Conservation (phyloP, 2,329 filamentous ascomycete species). For the Lachnum nothofagi region DNA sequence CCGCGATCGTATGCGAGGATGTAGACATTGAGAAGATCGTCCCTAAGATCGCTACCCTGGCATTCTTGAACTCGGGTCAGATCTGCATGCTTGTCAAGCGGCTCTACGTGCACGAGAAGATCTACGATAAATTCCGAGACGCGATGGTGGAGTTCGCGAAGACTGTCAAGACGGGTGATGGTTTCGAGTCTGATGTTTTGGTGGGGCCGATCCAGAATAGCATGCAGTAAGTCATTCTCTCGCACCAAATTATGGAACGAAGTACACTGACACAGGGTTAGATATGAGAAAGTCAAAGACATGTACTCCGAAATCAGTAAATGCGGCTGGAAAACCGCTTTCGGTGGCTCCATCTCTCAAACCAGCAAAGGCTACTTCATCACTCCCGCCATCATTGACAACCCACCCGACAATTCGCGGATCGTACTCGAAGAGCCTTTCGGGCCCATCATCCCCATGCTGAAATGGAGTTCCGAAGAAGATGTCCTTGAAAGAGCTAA, state of each 20-base stretch:
- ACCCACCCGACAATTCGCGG: conserved; percentile 49
- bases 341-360: conserved; percentile 35
- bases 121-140: conserved; percentile 52
- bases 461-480: conserved; percentile 56
- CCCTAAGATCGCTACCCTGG: conserved; percentile 40
- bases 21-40: conserved; percentile 45
- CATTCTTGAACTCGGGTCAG: conserved; percentile 49
- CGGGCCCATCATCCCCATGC: conserved; percentile 57
- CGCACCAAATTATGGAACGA: not conserved
- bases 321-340: conserved; percentile 46
- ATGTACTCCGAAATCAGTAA: conserved; percentile 51
- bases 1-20: conserved; percentile 48
- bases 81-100: conserved; percentile 54
- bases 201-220: conserved; percentile 57
- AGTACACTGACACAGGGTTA: not conserved
- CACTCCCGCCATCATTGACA: conserved; percentile 52
- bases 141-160: conserved; percentile 45
- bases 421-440: conserved; percentile 58
- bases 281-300: conserved; percentile 50
- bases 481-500: conserved; percentile 55
- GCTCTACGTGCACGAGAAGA: conserved; percentile 54
- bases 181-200: conserved; percentile 35
- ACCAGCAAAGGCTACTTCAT: conserved; percentile 49
- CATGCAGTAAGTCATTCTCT: conserved; percentile 41
- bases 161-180: conserved; percentile 35